These are phyloP conservation scores for Collybia mongolica DNA, from an alignment of 768 basidiomycete species.

Conservation along the genomic window DNA sequence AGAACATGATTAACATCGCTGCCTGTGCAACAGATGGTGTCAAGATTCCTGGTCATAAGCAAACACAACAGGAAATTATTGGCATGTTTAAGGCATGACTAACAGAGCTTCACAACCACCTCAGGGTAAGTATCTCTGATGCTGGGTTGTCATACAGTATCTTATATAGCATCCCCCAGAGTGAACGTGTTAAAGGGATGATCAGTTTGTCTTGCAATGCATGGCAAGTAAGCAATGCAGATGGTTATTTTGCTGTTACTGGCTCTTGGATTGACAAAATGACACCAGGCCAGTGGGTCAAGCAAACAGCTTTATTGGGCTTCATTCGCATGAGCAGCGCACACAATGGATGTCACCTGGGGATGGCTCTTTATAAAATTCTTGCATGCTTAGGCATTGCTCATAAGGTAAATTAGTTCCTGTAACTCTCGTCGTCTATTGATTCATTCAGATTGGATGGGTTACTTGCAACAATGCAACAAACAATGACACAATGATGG, in stretches of 20 bases:
- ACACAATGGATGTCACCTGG: slow-evolving; percentile 30
- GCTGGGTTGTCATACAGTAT: background rate
- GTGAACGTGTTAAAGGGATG: background rate
- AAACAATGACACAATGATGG: background rate
- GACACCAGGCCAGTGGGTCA: slow-evolving; percentile 19
- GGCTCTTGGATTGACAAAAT: background rate
- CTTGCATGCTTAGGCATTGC: background rate
- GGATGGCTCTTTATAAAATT: background rate
- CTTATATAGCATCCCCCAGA: background rate
- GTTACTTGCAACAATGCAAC: background rate
- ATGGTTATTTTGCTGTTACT: background rate
- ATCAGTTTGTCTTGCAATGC: slow-evolving; percentile 6
- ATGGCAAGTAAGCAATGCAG: slow-evolving; percentile 1
- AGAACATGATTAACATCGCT: slow-evolving; percentile 30
- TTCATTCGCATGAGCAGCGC: slow-evolving; percentile 34
- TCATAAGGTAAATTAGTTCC: background rate
- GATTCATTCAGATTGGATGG: slow-evolving; percentile 23
- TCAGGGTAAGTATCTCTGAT: background rate
- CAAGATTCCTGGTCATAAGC: slow-evolving; percentile 23
- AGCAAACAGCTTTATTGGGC: slow-evolving; percentile 28
- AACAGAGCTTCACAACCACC: background rate
- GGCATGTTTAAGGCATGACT: slow-evolving; percentile 22
- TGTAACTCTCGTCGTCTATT: background rate
- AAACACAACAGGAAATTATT: slow-evolving; percentile 21
- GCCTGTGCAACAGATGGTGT: slow-evolving; percentile 28